Base-by-base conservation (phyloP, 345 rosid species). In the Boechera stricta region DNA sequence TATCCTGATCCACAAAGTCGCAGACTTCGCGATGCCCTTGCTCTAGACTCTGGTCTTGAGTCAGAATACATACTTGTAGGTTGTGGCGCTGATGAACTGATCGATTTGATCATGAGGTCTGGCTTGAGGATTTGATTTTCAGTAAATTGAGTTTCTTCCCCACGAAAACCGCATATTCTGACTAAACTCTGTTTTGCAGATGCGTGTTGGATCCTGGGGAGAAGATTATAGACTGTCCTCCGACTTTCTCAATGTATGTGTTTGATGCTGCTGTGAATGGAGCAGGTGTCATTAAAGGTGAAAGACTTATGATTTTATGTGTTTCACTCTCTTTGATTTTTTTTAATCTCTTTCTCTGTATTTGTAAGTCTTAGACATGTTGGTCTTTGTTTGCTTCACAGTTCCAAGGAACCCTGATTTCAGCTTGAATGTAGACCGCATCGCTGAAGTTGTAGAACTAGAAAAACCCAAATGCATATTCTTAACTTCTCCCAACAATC, bases 151-250 rank as follows among this genome's bases (percentile, higher is more conserved):
- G 64, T 33, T 55, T 66, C 48, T 44, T 38, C 16, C 18, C 24
- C 18, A 11, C 16, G 12, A 56, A 18, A 29, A 38, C 49, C 0
- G 12, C 2, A 29, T 48, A 32, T 72, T 1, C 0, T 72, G 54
- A 73, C 53, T 56, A 31, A 5, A 7, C 10, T 31, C 4, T 58
- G 71, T 51, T 55, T 64, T 64, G 16, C 56, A 95, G 99, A 78
- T 95, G 98, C 42, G 92, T 94, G 28, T 80, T 95, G 82, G 98
- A 95, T 79, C 99, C 96, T 69, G 98, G 99, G 41, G 98, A 95
- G 79, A 95, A 89, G 85, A 90, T 95, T 21, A 70, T 95, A 55
- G 97, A 95, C 76, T 95, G 99, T 64, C 99, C 99, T 84, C 99
- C 98, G 2, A 95, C 99, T 52, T 95, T 95, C 74, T 86, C 98